These are phyloP conservation scores for Crassisporium funariophilum DNA, from an alignment of 768 basidiomycete species.

Conservation along the genomic window DNA sequence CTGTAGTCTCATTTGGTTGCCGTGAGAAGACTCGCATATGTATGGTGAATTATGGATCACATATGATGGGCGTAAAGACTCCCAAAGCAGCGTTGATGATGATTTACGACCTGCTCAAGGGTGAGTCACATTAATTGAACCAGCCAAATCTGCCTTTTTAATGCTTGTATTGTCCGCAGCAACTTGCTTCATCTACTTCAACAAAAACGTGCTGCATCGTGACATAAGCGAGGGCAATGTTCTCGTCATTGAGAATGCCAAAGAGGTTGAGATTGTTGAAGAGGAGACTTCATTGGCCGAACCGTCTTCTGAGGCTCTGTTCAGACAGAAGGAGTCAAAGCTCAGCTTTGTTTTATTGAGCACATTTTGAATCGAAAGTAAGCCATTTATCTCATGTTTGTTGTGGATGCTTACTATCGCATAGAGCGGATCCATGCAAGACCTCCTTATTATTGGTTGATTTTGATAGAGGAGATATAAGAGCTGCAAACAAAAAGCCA, in stretches of 20 bases:
- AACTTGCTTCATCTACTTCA: slow-evolving; percentile 7
- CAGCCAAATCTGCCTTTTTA: neutral
- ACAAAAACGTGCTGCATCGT: slow-evolving; percentile 4
- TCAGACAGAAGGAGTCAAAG: neutral
- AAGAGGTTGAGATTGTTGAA: too few species aligned
- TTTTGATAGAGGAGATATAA: slow-evolving; percentile 2
- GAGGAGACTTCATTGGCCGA: too few species aligned
- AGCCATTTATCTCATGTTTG: neutral
- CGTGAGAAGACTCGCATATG: neutral
- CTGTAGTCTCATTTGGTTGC: too few species aligned
- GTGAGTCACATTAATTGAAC: neutral
- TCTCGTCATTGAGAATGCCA: too few species aligned
- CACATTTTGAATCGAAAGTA: slow-evolving; percentile 6
- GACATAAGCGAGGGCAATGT: slow-evolving; percentile 9
- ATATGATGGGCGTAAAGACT: slow-evolving; percentile 2
- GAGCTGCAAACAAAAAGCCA: neutral
- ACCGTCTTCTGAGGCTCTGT: too few species aligned
- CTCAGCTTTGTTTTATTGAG: slow-evolving; percentile 1
- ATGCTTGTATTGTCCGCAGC: neutral
- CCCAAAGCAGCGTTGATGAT: neutral
- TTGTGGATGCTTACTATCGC: neutral
- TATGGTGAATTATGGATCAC: neutral
- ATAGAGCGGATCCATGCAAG: neutral
- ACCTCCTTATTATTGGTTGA: slow-evolving; percentile 7
- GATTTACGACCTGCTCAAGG: slow-evolving; percentile 12